Evolutionary conservation across 2,329 filamentous ascomycete genomes (phyloP), one percentile per base, ranked within the genome.

Genomic region (Truncatella angustata): DNA sequence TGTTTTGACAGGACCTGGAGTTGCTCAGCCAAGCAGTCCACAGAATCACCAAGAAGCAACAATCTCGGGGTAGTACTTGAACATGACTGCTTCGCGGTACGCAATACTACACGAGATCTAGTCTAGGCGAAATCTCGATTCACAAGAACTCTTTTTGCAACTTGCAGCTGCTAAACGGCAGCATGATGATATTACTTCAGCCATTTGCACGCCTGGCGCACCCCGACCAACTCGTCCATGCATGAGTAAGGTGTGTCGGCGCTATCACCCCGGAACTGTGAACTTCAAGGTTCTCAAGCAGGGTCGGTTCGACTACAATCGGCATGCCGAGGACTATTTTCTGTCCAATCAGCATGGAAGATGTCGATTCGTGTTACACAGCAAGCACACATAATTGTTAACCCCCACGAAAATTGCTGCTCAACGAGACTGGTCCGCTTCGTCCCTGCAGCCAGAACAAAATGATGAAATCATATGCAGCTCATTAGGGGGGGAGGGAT

Each of bases 21-120:
- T 35, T 46, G 30, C 26, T 24, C 44, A 47, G 44, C 44, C 44
- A 47, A 47, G 44, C 26, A 47, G 44, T 20, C 6, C 44, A 47
- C 44, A 34, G 20, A 32, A 35, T 16, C 28, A 28, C 44, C 44
- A 47, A 47, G 44, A 11, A 35, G 30, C 24, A 47, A 30, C 44
- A 47, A 35, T 47, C 44, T 47, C 44, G 44, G 30, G 9, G 24
- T 21, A 21, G 32, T 35, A 14, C 32, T 14, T 18, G 37, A 40
- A 21, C 21, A 40, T 20, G 37, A 40, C 14, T 18, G 18, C 5
- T 9, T 20, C 18, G 37, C 37, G n/a, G 16, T 18, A 18, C 24
- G 37, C 11, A 21, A 5, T 11, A 18, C 37, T n/a, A n/a, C n/a
- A n/a, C n/a, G n/a, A n/a, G n/a, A n/a, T n/a, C n/a, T n/a, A n/a